Base-by-base conservation (phyloP, 83 land plant genomes). In the Picea mariana region DNA sequence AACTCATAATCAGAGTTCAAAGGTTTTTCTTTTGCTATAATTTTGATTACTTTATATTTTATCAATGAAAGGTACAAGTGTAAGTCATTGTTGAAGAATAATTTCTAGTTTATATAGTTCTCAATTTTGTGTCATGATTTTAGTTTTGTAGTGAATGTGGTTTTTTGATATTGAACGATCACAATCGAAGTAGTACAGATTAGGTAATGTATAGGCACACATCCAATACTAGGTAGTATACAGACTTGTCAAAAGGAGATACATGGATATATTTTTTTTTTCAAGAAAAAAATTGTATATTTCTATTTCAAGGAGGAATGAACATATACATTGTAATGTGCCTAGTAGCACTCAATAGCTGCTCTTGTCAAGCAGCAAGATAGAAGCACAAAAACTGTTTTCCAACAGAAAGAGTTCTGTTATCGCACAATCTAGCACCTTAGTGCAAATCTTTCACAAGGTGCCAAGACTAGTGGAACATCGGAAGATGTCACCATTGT, bases 1-100 rank as follows among this genome's bases (percentile, higher is more conserved):
- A n/a, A 67, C 85, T 73, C 77, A 34, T 73, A 83, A 89, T 62
- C 63, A 17, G 55, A 59, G 24, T 24, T 55, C 79, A 52, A 77
- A 77, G 79, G 79, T 77, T n/a, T 13, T 64, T 64, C 21, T 15
- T 77, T 77, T 77, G 58, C 6, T 58, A 18, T 72, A 72, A 72
- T 20, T 49, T 20, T 44, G 52, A 72, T 3, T 72, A 42, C 34
- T 72, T 44, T 7, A n/a, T 42, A 11, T 38, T 26, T 42, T 42
- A 20, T 72, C 13, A n/a, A 20, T 49, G 9, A 1, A 72, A 44
- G 18, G 2, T 5, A 42, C 11, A 71, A 40, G 12, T 31, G 34
- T 68, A 27, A 68, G 17, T 12, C 24, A 12, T 6, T 23, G 15
- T 7, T 67, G 69, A 27, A 40, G n/a, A 16, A 20, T 18, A 40